These are phyloP conservation scores for Croton laevigatus DNA, from an alignment of 441 rosid species.

Conservation along the genomic window DNA sequence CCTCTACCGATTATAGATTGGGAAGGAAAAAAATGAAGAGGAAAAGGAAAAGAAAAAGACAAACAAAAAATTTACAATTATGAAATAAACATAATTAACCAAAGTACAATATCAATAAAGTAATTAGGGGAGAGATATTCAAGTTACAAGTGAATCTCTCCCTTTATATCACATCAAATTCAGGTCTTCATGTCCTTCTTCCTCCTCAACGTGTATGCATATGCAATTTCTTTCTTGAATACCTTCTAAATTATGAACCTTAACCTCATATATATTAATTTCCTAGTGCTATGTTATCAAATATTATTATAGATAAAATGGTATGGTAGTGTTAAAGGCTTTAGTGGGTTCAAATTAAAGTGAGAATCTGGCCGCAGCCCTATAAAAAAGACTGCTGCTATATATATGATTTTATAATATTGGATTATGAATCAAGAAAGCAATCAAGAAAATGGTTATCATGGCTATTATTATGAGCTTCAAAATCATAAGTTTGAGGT, in stretches of 20 bases:
- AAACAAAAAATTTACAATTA: conserved; percentile 23
- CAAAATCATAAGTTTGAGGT: conserved; percentile 33
- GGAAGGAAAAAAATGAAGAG: no score
- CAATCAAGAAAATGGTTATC: conserved; percentile 49
- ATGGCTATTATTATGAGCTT: conserved; percentile 26
- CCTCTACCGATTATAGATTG: no score
- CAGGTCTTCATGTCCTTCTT: background rate
- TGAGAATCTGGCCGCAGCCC: background rate
- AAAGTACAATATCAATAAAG: background rate
- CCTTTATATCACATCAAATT: background rate
- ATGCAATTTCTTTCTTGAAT: no score
- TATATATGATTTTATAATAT: background rate
- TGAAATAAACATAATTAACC: background rate
- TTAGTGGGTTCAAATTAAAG: no score
- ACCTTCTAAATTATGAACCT: background rate
- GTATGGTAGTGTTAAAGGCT: background rate
- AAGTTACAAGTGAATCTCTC: conserved; percentile 8
- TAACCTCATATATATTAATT: background rate
- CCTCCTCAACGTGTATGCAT: background rate
- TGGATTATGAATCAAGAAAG: conserved; percentile 50
- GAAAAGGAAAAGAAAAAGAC: no score
- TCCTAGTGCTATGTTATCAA: background rate
- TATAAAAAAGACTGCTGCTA: background rate
- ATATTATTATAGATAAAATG: background rate
- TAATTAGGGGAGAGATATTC: background rate